Evolutionary conservation across 2,329 filamentous ascomycete genomes (phyloP).

Genomic region (Ophiostoma perfectum): DNA sequence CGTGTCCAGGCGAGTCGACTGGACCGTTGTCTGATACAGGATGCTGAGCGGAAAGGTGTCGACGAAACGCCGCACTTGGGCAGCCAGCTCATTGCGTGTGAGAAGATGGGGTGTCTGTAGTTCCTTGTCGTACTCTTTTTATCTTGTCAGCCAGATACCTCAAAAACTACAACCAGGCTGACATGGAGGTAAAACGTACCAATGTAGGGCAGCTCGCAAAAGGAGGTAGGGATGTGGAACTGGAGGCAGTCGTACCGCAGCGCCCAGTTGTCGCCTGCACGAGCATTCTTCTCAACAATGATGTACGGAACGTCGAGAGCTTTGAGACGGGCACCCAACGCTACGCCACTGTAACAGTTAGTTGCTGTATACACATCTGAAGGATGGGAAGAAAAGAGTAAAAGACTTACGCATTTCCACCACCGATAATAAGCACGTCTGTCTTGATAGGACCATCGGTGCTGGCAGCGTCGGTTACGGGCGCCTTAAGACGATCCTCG

Average conservation of each 20-base stretch:
- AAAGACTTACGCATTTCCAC: not conserved
- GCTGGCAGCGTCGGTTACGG: not conserved
- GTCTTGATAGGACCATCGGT: not conserved
- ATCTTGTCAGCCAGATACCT: too few relatives aligned
- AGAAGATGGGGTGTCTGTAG: not conserved
- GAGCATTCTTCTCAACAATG: not conserved
- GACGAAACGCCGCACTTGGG: not conserved
- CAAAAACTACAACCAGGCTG: too few relatives aligned
- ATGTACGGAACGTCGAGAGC: not conserved
- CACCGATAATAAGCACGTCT: not conserved
- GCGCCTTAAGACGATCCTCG: not conserved
- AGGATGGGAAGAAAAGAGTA: not conserved
- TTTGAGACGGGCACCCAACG: not conserved
- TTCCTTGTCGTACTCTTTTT: not conserved
- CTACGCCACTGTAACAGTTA: not conserved
- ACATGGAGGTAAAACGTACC: not conserved
- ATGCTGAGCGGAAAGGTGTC: not conserved
- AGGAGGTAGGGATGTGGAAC: slow-evolving; percentile 7
- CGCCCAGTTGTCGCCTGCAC: slow-evolving; percentile 5
- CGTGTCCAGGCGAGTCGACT: not conserved
- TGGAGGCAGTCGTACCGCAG: slow-evolving; percentile 7
- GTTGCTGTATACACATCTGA: not conserved
- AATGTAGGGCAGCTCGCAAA: not conserved
- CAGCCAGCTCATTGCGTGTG: not conserved
- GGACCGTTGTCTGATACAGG: not conserved